Evolutionary conservation across 2,329 filamentous ascomycete species (phyloP).

Genomic region (Teratosphaeria nubilosa): DNA sequence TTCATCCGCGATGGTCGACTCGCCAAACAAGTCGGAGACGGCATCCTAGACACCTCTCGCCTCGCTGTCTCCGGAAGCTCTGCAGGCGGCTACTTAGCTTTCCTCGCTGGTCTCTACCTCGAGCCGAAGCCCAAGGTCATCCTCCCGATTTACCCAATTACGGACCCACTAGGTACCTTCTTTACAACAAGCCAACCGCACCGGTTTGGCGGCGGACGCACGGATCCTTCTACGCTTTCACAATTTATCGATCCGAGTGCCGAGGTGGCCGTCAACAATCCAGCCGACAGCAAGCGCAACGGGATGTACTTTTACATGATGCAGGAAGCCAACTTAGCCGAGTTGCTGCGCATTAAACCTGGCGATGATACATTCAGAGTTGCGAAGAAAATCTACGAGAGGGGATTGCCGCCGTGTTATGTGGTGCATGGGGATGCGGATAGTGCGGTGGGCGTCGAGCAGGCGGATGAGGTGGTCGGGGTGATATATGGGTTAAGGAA

Average conservation of each 20-base stretch:
- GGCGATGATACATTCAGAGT: constrained; percentile 16
- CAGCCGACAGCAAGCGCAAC: constrained; percentile 5
- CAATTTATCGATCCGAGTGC: constrained; percentile 15
- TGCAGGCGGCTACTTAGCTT: constrained; percentile 22
- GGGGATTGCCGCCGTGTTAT: constrained; percentile 17
- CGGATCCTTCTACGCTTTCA: constrained; percentile 8
- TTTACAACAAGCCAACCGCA: constrained; percentile 21
- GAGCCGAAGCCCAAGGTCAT: constrained; percentile 24
- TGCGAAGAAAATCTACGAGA: constrained; percentile 15
- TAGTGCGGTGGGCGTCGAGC: constrained; percentile 20
- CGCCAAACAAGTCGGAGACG: constrained; percentile 6
- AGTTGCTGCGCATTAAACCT: constrained; percentile 13
- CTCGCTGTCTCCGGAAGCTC: constrained; percentile 22
- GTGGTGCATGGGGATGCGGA: constrained; percentile 21
- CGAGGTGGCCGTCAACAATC: constrained; percentile 16
- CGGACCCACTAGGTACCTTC: constrained; percentile 22
- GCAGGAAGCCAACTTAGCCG: constrained; percentile 17
- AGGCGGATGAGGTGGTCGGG: constrained; percentile 22
- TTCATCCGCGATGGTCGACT: constrained; percentile 17
- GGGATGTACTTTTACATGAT: constrained; percentile 21
- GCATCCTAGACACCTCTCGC: constrained; percentile 10
- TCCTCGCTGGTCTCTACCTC: constrained; percentile 21
- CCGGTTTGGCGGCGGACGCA: constrained; percentile 9
- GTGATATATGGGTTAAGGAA: constrained; percentile 14
- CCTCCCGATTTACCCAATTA: constrained; percentile 24